Base-by-base conservation (phyloP, 176 grass and related monocot species). In the Juncus effusus region DNA sequence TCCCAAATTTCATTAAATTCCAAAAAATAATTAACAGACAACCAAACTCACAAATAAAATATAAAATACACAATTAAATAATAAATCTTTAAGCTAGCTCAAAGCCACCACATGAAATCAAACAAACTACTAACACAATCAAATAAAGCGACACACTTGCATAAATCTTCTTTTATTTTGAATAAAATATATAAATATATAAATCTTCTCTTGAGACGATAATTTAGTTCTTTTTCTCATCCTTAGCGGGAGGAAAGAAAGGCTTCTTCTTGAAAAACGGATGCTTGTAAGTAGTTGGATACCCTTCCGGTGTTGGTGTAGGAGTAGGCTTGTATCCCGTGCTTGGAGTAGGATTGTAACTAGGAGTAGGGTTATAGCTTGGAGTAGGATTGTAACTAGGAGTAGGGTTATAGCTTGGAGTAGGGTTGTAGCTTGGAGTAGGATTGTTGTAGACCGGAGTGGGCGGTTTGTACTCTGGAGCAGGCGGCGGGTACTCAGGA, bases 251-350 rank as follows among this genome's bases (percentile, higher is more conserved):
- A 40, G 65, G 65, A 36, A 13, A 54, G 38, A 9, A 69, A 40
- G 65, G 65, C 28, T 69, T 69, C 19, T 69, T 69, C 40, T 55
- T 45, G 65, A 69, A 69, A 55, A 42, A 65, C 11, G 64, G 64
- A 4, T 10, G 6, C 7, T 67, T 67, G 64, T 51, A 67, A 36
- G 47, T 28, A 19, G 64, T 44, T 13, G 42, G 65, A 36, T 35
- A 39, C 65, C 53, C 44, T 28, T 28, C 19, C 53, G 50, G 15
- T 28, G 50, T 3, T 69, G 35, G 36, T 39, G 37, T 28, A 28
- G 19, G 19, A 10, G 63, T 47, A 4, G 50, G 65, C 47, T 68
- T 54, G 65, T 68, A 14, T 12, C 11, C 64, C 6, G 64, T 40
- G 45, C 36, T 16, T 13, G 64, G 45, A 13, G 39, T 64, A 35